Evolutionary conservation across 306 rosid species (phyloP).

Genomic region (Spatholobus suberectus): DNA sequence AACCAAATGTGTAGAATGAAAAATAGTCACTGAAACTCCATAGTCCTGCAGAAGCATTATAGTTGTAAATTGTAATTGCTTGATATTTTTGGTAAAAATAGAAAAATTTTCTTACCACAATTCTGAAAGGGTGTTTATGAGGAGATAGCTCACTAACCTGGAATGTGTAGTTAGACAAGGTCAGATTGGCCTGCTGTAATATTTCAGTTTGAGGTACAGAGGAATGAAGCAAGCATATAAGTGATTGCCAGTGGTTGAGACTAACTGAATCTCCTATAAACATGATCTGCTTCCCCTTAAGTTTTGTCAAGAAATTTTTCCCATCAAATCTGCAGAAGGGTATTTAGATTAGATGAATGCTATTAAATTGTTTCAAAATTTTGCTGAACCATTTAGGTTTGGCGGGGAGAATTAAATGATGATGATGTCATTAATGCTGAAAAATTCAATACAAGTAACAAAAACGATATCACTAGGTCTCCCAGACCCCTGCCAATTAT

Average conservation of each 20-base stretch:
- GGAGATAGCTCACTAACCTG: conserved; percentile 34
- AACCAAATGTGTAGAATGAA: conserved; percentile 52
- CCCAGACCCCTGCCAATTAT: too few species aligned
- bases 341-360: not conserved
- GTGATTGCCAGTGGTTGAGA: conserved; percentile 66
- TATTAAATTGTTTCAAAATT: not conserved
- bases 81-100: not conserved
- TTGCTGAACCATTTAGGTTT: not conserved
- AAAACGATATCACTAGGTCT: too few species aligned
- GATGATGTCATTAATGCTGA: not conserved
- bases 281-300: conserved; percentile 67
- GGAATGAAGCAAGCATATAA: conserved; percentile 64
- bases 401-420: not conserved
- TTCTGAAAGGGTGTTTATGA: not conserved
- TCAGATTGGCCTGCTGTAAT: not conserved
- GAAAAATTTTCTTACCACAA: not conserved
- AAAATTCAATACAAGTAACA: not conserved
- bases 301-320: conserved; percentile 45
- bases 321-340: conserved; percentile 60
- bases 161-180: conserved; percentile 41
- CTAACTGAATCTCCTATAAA: conserved; percentile 75
- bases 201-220: conserved; percentile 45
- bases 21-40: conserved; percentile 57
- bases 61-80: not conserved
- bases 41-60: conserved; percentile 51